Conservation (phyloP, 805 yeast species). For the Metschnikowia noctiluminum region DNA sequence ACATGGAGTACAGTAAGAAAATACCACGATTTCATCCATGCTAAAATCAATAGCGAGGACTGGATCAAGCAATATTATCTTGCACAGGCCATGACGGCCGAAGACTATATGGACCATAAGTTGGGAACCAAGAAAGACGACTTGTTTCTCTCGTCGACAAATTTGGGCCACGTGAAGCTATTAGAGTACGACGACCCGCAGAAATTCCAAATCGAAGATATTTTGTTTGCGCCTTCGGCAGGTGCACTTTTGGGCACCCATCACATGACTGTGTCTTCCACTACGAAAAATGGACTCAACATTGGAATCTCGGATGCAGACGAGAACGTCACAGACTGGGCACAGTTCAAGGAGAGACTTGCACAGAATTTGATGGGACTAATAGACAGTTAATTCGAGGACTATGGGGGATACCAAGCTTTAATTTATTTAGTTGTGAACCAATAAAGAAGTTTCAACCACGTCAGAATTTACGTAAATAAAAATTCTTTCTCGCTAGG, state of each 20-base stretch:
- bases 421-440: no score
- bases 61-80: conserved; percentile 9
- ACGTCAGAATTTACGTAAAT: not conserved
- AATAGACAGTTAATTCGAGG: no score
- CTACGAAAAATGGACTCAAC: conserved; percentile 7
- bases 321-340: conserved; percentile 7
- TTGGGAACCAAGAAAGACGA: conserved; percentile 5
- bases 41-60: conserved; percentile 6
- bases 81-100: conserved; percentile 10
- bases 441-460: not conserved
- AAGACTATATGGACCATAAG: conserved; percentile 3
- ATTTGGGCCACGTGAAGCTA: conserved; percentile 6
- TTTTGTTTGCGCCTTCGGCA: conserved; percentile 8
- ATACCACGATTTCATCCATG: conserved; percentile 8
- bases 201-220: conserved; percentile 5
- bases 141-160: conserved; percentile 9
- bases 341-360: conserved; percentile 1
- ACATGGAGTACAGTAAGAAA: conserved; percentile 8
- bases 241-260: conserved; percentile 11
- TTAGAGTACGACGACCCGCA: conserved; percentile 4
- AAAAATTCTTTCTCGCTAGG: conserved; percentile 15
- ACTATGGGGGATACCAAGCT: no score
- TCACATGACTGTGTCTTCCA: conserved; percentile 10
- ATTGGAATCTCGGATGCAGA: conserved; percentile 7
- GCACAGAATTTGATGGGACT: not conserved